A percentile compares a stretch with the other conserved stretches of the same genome.
Conservation (phyloP, 1,284 basidiomycete genomes). For the Earliella scabrosa region DNA sequence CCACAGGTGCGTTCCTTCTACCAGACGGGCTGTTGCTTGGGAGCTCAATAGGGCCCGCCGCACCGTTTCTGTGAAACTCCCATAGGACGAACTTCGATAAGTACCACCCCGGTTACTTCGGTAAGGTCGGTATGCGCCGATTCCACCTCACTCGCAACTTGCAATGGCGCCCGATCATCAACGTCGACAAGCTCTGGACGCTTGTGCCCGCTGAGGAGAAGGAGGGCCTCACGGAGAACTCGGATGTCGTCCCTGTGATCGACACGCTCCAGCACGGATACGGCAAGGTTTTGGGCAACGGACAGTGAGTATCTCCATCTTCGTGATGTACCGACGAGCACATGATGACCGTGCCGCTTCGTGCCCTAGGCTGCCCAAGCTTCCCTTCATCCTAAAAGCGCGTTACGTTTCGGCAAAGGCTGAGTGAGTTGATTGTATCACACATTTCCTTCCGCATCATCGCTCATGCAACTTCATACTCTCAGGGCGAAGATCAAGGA, state of each 20-base stretch:
- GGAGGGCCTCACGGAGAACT: slow-evolving; percentile 67
- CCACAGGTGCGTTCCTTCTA: slow-evolving; percentile 80
- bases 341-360: no score
- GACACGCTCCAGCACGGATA: slow-evolving; percentile 88
- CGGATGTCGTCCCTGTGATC: slow-evolving; percentile 88
- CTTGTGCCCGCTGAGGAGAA: slow-evolving; percentile 82
- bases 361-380: slow-evolving; percentile 79
- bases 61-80: background rate
- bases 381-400: slow-evolving; percentile 95
- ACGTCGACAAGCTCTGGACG: slow-evolving; percentile 93
- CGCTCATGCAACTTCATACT: background rate
- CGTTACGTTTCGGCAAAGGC: slow-evolving; percentile 90
- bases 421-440: no score
- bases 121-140: slow-evolving; percentile 99
- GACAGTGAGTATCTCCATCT: slow-evolving; percentile 61
- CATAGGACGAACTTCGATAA: slow-evolving; percentile 86
- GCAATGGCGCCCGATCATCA: slow-evolving; percentile 93
- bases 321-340: no score
- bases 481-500: slow-evolving; percentile 84
- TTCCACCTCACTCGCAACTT: slow-evolving; percentile 95
- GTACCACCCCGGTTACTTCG: slow-evolving; percentile 99
- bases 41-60: no score
- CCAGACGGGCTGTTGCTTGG: no score
- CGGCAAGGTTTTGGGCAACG: slow-evolving; percentile 92
- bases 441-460: no score